Conservation (phyloP, 169 alveolate genomes). For the Plasmodium yoelii region DNA sequence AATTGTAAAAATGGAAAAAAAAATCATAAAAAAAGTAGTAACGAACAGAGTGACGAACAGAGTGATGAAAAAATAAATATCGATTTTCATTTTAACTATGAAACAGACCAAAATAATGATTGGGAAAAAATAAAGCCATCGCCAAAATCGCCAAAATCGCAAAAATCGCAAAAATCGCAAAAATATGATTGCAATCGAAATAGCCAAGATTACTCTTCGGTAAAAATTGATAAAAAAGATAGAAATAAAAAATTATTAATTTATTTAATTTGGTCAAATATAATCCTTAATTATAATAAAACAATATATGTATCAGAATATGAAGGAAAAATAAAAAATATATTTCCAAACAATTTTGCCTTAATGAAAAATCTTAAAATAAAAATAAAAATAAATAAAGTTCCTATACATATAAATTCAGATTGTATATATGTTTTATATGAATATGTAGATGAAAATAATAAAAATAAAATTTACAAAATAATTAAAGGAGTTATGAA, state of each 20-base stretch:
- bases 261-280: slow-evolving; percentile 12
- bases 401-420: slow-evolving; percentile 21
- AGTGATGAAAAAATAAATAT: background rate
- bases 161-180: too few species aligned
- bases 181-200: too few species aligned
- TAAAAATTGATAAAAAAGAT: slow-evolving; percentile 8
- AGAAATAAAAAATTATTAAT: slow-evolving; percentile 31
- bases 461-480: slow-evolving; percentile 14
- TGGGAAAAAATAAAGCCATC: too few species aligned
- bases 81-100: background rate
- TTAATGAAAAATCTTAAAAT: slow-evolving; percentile 42
- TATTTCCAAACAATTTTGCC: slow-evolving; percentile 33
- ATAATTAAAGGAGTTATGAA: slow-evolving; percentile 33
- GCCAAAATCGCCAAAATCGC: too few species aligned
- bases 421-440: slow-evolving; percentile 24
- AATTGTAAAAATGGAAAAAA: too few species aligned
- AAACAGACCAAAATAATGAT: background rate
- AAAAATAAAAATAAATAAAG: slow-evolving; percentile 47
- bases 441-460: slow-evolving; percentile 15
- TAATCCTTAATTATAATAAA: background rate
- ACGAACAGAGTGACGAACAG: too few species aligned
- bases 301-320: slow-evolving; percentile 12
- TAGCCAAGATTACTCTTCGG: background rate
- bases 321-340: slow-evolving; percentile 31
- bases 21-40: too few species aligned